A percentile compares a stretch with the other conserved stretches of the same genome.
phyloP scores from a whole-genome alignment of 2,329 filamentous ascomycete genomes.

The Talaromyces piceae region DNA sequence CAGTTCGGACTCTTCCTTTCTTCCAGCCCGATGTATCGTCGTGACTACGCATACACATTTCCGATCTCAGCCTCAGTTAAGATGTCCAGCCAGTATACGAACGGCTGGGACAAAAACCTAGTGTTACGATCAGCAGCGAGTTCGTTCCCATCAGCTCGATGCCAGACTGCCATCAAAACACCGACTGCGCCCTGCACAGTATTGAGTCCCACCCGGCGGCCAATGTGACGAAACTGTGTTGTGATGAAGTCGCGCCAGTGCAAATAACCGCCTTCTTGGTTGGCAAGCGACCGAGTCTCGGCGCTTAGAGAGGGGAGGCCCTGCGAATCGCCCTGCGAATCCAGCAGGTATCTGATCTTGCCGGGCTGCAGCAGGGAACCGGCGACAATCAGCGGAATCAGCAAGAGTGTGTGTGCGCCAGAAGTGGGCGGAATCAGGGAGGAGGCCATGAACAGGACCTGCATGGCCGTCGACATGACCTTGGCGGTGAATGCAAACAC shows the following conservation, averaged over 20 bases:
- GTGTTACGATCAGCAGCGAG: neutral
- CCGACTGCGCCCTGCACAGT: neutral
- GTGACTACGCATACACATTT: neutral
- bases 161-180: neutral
- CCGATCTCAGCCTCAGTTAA: neutral
- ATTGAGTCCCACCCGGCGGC: neutral
- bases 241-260: neutral
- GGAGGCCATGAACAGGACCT: neutral
- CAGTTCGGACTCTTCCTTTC: neutral
- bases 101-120: neutral
- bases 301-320: neutral
- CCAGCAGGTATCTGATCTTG: neutral
- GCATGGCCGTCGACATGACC: neutral
- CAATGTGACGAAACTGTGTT: neutral
- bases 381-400: neutral
- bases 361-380: neutral
- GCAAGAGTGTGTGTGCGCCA: neutral
- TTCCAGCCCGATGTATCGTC: neutral
- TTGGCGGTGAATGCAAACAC: neutral
- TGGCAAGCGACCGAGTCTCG: neutral
- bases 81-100: neutral
- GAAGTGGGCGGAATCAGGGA: neutral
- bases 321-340: neutral
- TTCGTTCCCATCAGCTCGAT: neutral
- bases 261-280: neutral